These are phyloP conservation scores for Encephalitozoon intestinalis DNA, from an alignment of 371 early-diverging fungal species.

Conservation along the genomic window DNA sequence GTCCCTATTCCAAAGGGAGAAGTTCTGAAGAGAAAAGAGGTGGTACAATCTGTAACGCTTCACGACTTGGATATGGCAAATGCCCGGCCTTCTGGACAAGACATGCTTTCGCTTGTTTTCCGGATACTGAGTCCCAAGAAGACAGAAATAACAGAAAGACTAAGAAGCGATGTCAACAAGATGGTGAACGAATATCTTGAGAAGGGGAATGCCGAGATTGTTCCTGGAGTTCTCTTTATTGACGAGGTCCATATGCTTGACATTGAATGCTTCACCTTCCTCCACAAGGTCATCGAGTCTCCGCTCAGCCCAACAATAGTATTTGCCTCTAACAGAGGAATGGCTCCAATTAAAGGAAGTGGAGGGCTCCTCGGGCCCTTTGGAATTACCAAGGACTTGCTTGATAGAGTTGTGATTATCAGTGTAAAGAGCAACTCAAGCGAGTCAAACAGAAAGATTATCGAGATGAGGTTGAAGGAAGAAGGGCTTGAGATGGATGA, in stretches of 20 bases:
- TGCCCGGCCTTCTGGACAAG: slow-evolving; percentile 34
- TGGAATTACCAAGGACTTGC: slow-evolving; percentile 39
- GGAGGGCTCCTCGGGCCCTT: slow-evolving; percentile 5
- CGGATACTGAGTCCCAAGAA: slow-evolving; percentile 21
- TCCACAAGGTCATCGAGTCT: slow-evolving; percentile 34
- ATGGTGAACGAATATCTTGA: slow-evolving; percentile 31
- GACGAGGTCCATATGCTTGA: slow-evolving; percentile 53
- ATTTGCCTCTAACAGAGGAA: slow-evolving; percentile 36
- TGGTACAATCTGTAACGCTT: slow-evolving; percentile 44
- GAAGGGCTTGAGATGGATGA: slow-evolving; percentile 28
- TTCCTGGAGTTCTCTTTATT: slow-evolving; percentile 51
- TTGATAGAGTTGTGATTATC: slow-evolving; percentile 33
- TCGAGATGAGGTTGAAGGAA: slow-evolving; percentile 20
- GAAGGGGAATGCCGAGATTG: slow-evolving; percentile 39
- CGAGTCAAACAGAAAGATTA: slow-evolving; percentile 1
- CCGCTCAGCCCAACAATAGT: slow-evolving; percentile 37
- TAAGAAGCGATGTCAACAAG: slow-evolving; percentile 44
- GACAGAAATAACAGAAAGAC: slow-evolving; percentile 37
- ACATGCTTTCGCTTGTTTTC: slow-evolving; percentile 30
- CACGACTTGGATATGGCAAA: slow-evolving; percentile 54
- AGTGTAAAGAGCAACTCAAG: background rate
- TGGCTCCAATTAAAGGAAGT: background rate
- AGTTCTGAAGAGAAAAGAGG: slow-evolving; percentile 48
- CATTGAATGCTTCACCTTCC: slow-evolving; percentile 39
- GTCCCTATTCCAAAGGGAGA: slow-evolving; percentile 54